Evolutionary conservation across 495 filamentous ascomycete species (phyloP), one percentile per base, ranked within the genome.

Genomic region (Penicillium psychrofluorescens): DNA sequence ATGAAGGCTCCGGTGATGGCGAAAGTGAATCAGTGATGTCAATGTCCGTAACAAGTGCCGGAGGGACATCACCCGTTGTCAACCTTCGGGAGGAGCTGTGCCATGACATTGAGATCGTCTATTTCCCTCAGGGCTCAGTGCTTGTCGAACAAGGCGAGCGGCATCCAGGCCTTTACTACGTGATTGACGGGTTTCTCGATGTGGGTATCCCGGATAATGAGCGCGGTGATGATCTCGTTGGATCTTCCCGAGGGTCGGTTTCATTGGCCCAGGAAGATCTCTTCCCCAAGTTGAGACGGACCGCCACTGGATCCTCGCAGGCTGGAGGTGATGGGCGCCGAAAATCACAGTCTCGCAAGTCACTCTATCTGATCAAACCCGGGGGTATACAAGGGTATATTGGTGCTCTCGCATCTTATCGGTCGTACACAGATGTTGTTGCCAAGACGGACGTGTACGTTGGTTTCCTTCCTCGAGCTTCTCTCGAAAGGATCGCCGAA

Each of bases 371-470:
- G 54, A 92, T 95, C 53, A 98, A 96, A 57, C 94, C 92, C 1
- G 92, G 92, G 33, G 91, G 90, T 0, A 79, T 98, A 29, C 92
- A 92, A 31, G 94, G 92, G 1, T 98, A 98, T 53, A 78, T 96
- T 16, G 89, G 92, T 6, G 88, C 86, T 0, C 83, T 97, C 14
- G 95, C 92, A 1, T 95, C 91, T 0, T 92, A 95, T 56, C 77
- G 92, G 28, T 97, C 94, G 0, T 95, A 97, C 59, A 90, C 95
- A 15, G 92, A 97, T 56, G 90, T 98, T 7, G 84, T 90, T 31
- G 92, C 92, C 8, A 96, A 96, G 68, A 97, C 94, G 2, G 94
- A 98, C 68, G 92, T 97, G 28, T 97, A 96, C 58, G 94, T 97
- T 29, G 92, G 92, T 11, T 98, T 98, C 55, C 76, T 98, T 6